These are phyloP conservation scores for Panellus pusillus DNA, from an alignment of 768 basidiomycete genomes.

Conservation along the genomic window DNA sequence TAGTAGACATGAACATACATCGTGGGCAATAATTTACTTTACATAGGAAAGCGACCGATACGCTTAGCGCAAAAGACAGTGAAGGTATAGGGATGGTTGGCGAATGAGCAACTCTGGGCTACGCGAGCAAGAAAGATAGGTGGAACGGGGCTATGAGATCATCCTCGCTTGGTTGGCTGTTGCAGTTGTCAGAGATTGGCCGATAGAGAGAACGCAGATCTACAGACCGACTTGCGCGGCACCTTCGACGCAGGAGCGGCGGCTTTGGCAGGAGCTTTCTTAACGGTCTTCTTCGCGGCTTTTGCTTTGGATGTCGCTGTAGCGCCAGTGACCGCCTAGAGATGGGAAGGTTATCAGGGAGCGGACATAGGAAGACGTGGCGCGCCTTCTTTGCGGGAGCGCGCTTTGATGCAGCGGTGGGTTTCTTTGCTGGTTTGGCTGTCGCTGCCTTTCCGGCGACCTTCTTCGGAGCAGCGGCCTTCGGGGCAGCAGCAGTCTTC, in stretches of 20 bases:
- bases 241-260: slow-evolving; percentile 29
- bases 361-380: too few species aligned
- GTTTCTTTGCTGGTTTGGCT: slow-evolving; percentile 41
- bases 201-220: not conserved
- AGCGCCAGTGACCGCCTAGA: slow-evolving; percentile 49
- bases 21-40: slow-evolving; percentile 41
- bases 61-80: slow-evolving; percentile 10
- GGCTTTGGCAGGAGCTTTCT: slow-evolving; percentile 24
- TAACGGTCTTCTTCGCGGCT: slow-evolving; percentile 18
- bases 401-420: slow-evolving; percentile 42
- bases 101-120: slow-evolving; percentile 8
- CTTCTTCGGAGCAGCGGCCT: slow-evolving; percentile 65
- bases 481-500: slow-evolving; percentile 41
- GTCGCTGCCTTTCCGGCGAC: slow-evolving; percentile 40
- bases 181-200: not conserved
- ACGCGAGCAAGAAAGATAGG: slow-evolving; percentile 10
- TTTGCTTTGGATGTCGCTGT: slow-evolving; percentile 42
- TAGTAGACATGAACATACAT: slow-evolving; percentile 16
- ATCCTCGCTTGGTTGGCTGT: slow-evolving; percentile 21
- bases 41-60: slow-evolving; percentile 31
- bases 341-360: slow-evolving; percentile 2
- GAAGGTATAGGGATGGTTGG: slow-evolving; percentile 6
- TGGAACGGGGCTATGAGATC: not conserved
- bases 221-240: slow-evolving; percentile 14
- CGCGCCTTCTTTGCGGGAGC: slow-evolving; percentile 65